Base-by-base conservation (phyloP, 1,284 basidiomycete species). In the Volvariella surrecta region DNA sequence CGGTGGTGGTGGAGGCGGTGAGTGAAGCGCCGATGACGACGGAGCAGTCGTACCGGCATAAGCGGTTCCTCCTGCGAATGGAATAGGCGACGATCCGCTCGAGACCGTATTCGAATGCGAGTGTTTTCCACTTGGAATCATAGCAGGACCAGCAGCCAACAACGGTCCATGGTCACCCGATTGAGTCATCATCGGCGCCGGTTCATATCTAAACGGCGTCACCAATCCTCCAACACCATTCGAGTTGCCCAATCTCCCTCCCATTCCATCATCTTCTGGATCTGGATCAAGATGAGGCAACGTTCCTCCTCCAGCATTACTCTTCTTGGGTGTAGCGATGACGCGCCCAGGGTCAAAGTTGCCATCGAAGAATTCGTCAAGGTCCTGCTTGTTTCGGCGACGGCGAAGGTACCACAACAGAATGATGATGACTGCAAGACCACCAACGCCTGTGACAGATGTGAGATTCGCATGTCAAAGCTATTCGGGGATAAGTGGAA, bases 401-500 rank as follows among this genome's bases (percentile, higher is more conserved):
- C 34, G 34, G 7, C 6, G 6, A 19, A 16, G 18, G 18, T 16
- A 35, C 34, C 34, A 35, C 6, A 4, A 4, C 8, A 35, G 18
- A n/a, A 35, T 8, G 6, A 15, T 19, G 34, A 35, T 15, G 34
- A 4, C 34, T 15, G 34, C 34, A 7, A 35, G 6, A 35, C 34
- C 34, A n/a, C 6, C 34, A 8, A 35, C 34, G 18, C 34, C 34
- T 35, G 6, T 35, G 4, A n/a, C 6, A 35, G 18, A 35, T n/a
- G 7, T 7, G 34, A 15, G 4, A n/a, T 35, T 35, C n/a, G 34
- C 15, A 15, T 19, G 15, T 7, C 15, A n/a, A 35, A 6, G 4
- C 6, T 6, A 6, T 7, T 7, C 18, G n/a, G 15, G 34, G 34
- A 35, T 6, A n/a, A 15, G 39, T 58, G 59, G 10, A 68, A 69